Evolutionary conservation across 2,329 filamentous ascomycete species (phyloP).

Genomic region (Xylogone sp.): DNA sequence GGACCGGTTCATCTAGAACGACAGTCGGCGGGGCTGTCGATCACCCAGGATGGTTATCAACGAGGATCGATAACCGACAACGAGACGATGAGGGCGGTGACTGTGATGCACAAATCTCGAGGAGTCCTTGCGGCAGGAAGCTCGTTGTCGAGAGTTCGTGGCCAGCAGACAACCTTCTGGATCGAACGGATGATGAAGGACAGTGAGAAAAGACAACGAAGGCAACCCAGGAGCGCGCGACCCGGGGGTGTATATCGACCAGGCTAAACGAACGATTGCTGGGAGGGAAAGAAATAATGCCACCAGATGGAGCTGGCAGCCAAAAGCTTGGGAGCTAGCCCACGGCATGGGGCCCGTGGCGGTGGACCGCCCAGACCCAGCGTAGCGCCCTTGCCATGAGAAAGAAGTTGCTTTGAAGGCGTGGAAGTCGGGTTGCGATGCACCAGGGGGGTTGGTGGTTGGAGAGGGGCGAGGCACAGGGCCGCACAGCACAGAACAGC

Average conservation of each 20-base stretch:
- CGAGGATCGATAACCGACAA: too few relatives aligned
- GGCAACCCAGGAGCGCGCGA: constrained; percentile 13
- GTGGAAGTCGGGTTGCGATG: not conserved
- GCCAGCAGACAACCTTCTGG: constrained; percentile 8
- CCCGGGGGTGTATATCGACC: constrained; percentile 19
- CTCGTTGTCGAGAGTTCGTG: constrained; percentile 9
- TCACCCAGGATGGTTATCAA: not conserved
- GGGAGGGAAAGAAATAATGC: constrained; percentile 9
- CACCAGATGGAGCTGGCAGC: not conserved
- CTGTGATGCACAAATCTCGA: not conserved
- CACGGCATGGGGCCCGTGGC: not conserved
- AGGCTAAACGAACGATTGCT: constrained; percentile 14
- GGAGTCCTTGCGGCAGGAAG: not conserved
- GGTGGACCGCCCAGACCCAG: not conserved
- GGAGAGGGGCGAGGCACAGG: not conserved
- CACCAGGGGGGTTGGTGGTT: too few relatives aligned
- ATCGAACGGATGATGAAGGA: constrained; percentile 11
- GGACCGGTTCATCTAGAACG: constrained; percentile 14
- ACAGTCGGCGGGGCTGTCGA: not conserved
- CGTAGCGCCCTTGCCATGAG: not conserved
- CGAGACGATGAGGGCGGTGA: too few relatives aligned
- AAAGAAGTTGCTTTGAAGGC: not conserved
- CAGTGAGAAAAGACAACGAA: constrained; percentile 10
- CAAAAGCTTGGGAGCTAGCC: not conserved
- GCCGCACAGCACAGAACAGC: too few relatives aligned